Conservation (phyloP, 495 filamentous ascomycete species). For the Usnea hakonensis region DNA sequence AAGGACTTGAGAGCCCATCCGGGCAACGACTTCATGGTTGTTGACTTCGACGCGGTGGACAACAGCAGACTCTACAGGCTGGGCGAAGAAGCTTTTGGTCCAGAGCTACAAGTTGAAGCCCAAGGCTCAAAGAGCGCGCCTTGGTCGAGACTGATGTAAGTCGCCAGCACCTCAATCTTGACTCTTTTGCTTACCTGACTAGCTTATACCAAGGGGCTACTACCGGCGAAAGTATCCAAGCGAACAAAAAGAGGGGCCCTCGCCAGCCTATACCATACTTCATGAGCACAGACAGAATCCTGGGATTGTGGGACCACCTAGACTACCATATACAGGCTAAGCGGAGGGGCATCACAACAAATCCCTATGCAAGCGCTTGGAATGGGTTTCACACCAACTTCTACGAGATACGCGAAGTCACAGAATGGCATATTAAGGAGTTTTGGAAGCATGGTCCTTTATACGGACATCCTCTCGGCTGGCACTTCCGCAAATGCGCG, state of each 20-base stretch:
- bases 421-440: constrained; percentile 18
- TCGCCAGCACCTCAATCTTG: not conserved
- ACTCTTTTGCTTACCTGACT: constrained; percentile 2
- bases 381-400: constrained; percentile 24
- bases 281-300: constrained; percentile 14
- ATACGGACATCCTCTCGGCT: constrained; percentile 25
- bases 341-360: constrained; percentile 16
- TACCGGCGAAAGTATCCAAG: constrained; percentile 20
- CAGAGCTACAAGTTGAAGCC: constrained; percentile 18
- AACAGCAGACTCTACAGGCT: constrained; percentile 20
- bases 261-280: constrained; percentile 24
- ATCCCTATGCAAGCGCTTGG: constrained; percentile 13
- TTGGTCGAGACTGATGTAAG: constrained; percentile 23
- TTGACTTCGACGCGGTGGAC: constrained; percentile 22
- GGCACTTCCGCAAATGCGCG: constrained; percentile 25
- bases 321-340: constrained; percentile 21
- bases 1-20: constrained; percentile 9
- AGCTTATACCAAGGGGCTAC: constrained; percentile 26
- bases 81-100: constrained; percentile 18
- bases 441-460: constrained; percentile 26
- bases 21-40: constrained; percentile 24
- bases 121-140: constrained; percentile 13
- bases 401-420: constrained; percentile 23
- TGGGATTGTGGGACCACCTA: constrained; percentile 23
- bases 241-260: not conserved